A percentile compares a stretch with the other conserved stretches of the same genome.
Evolutionary conservation across 805 yeast genomes (phyloP).

Genomic region (Debaryomyces tyrocola): DNA sequence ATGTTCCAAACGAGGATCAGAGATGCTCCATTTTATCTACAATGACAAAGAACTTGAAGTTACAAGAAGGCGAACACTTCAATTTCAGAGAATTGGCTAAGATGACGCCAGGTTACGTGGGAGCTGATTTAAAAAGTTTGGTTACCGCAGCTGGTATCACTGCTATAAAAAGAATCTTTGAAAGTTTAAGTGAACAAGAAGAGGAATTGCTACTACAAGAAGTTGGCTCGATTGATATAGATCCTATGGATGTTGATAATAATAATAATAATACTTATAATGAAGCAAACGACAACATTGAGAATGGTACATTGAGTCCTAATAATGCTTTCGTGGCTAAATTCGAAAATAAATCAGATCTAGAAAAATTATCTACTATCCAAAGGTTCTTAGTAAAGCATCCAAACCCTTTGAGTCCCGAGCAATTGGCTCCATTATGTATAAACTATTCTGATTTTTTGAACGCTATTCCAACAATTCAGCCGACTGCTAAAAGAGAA

Average conservation of each 20-base stretch:
- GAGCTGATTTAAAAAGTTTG: conserved; percentile 93
- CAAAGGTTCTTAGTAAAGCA: conserved; percentile 70
- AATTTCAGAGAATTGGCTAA: conserved; percentile 78
- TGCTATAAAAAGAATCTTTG: conserved; percentile 90
- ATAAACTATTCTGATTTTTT: conserved; percentile 80
- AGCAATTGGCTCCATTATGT: conserved; percentile 72
- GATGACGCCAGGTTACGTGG: conserved; percentile 95
- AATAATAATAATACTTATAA: conserved; percentile 9
- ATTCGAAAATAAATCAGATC: conserved; percentile 34
- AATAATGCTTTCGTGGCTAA: conserved; percentile 12
- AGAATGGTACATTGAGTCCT: conserved; percentile 2
- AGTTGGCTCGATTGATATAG: conserved; percentile 8
- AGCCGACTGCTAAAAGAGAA: conserved; percentile 96
- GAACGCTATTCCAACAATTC: conserved; percentile 85
- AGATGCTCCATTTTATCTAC: conserved; percentile 73
- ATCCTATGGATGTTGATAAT: conserved; percentile 35
- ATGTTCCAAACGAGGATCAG: conserved; percentile 89
- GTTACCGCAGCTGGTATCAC: conserved; percentile 94
- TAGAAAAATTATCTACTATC: conserved; percentile 55
- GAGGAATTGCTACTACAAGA: conserved; percentile 20
- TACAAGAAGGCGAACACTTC: conserved; percentile 58
- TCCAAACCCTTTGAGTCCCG: conserved; percentile 75
- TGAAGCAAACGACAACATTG: not conserved
- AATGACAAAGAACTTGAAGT: conserved; percentile 65
- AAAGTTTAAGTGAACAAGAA: conserved; percentile 48